These are phyloP conservation scores for Fusarium tupiense DNA, from an alignment of 2,329 filamentous ascomycete genomes.

Conservation along the genomic window DNA sequence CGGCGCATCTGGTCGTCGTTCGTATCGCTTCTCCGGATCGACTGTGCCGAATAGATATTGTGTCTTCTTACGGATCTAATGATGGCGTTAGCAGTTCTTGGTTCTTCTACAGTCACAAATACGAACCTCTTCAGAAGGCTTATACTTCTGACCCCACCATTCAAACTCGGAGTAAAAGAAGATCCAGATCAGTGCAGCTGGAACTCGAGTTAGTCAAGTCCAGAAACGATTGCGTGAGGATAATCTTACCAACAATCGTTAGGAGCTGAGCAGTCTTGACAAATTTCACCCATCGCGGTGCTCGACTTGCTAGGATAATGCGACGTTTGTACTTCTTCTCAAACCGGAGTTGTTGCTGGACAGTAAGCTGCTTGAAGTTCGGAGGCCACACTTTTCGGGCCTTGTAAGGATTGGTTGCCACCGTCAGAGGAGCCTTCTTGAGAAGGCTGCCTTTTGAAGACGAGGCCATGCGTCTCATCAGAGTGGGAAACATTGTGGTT, in stretches of 20 bases:
- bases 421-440: slow-evolving; percentile 44
- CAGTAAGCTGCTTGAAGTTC: slow-evolving; percentile 74
- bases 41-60: slow-evolving; percentile 53
- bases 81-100: slow-evolving; percentile 10
- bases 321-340: slow-evolving; percentile 83
- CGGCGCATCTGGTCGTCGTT: slow-evolving; percentile 52
- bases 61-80: slow-evolving; percentile 51
- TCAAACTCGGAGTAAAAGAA: slow-evolving; percentile 57
- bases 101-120: background rate
- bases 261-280: slow-evolving; percentile 72
- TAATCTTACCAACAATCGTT: slow-evolving; percentile 61
- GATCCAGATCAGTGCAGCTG: slow-evolving; percentile 52
- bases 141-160: slow-evolving; percentile 56
- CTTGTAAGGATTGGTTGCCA: slow-evolving; percentile 67
- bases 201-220: slow-evolving; percentile 13
- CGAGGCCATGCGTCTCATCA: slow-evolving; percentile 48
- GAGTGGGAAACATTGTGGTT: slow-evolving; percentile 49
- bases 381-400: slow-evolving; percentile 82
- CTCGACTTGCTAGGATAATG: slow-evolving; percentile 67
- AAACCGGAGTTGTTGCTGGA: slow-evolving; percentile 79
- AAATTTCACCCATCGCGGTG: slow-evolving; percentile 72
- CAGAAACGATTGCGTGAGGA: background rate
- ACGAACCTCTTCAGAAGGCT: slow-evolving; percentile 54
- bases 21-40: slow-evolving; percentile 55
- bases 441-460: slow-evolving; percentile 43